A percentile compares a stretch with the other conserved stretches of the same genome.
Evolutionary conservation across 2,329 filamentous ascomycete genomes (phyloP).

Genomic region (Claviceps fusiformis): DNA sequence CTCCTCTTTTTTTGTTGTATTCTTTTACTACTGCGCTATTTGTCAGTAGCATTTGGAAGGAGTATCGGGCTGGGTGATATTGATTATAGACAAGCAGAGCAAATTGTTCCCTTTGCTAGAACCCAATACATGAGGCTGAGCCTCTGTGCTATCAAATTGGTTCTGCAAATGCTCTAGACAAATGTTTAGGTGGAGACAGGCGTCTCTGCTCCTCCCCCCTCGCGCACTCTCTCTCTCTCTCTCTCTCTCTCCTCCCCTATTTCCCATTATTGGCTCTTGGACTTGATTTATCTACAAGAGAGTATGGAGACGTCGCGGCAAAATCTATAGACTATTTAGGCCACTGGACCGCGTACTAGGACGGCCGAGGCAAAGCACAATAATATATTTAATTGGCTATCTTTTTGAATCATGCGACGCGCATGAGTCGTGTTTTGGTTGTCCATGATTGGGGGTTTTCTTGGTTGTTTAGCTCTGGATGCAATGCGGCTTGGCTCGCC

Average conservation of each 20-base stretch:
- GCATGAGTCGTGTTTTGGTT: too few species aligned
- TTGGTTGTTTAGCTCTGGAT: too few species aligned
- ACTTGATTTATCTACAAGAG: conserved; percentile 1
- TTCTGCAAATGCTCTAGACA: background rate
- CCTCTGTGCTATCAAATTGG: background rate
- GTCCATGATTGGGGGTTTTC: too few species aligned
- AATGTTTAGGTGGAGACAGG: background rate
- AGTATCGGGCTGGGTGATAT: background rate
- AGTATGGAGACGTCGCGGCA: background rate
- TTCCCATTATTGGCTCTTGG: background rate
- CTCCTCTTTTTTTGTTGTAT: conserved; percentile 6
- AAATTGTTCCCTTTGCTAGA: background rate
- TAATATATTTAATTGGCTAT: conserved; percentile 5
- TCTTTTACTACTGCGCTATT: background rate
- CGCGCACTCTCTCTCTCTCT: background rate
- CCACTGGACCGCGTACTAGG: background rate
- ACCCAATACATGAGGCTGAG: background rate
- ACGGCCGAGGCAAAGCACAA: background rate
- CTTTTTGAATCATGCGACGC: background rate
- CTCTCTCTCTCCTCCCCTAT: background rate
- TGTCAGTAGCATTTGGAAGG: background rate
- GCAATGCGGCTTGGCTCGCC: too few species aligned
- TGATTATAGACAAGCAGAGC: background rate
- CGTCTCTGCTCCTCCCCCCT: background rate
- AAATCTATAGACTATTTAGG: background rate